These are phyloP conservation scores for Magnolia officinalis DNA, from an alignment of 164 flowering plant species.

Conservation along the genomic window DNA sequence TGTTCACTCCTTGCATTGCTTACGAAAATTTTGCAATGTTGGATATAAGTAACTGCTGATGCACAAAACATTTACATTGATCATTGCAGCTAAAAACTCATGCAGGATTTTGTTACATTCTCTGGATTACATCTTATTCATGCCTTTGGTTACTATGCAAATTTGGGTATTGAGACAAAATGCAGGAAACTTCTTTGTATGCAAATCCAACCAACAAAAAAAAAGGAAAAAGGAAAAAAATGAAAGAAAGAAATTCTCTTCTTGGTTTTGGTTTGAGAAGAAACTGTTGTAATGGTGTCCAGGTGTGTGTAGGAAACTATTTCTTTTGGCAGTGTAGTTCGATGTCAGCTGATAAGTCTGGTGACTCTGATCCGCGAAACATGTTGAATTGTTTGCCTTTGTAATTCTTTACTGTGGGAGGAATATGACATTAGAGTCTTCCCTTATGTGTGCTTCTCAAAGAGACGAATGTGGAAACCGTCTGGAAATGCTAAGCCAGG, in stretches of 20 bases:
- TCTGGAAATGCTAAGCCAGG: conserved; percentile 88
- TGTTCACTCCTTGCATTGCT: no score
- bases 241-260: background rate
- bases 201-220: background rate
- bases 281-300: background rate
- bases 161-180: background rate
- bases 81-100: background rate
- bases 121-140: conserved; percentile 1
- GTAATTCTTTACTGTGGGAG: background rate
- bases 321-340: background rate
- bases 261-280: conserved; percentile 1
- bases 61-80: conserved; percentile 6
- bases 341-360: conserved; percentile 1
- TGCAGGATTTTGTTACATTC: background rate
- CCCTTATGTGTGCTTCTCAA: conserved; percentile 28
- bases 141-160: background rate
- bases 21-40: background rate
- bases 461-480: conserved; percentile 62
- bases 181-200: conserved; percentile 6
- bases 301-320: background rate
- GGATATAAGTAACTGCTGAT: background rate
- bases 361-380: background rate
- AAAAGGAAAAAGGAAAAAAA: background rate
- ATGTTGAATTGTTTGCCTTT: background rate
- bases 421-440: background rate